These are phyloP conservation scores for Novymonas esmeraldas DNA, from an alignment of 208 protist species.

Conservation along the genomic window DNA sequence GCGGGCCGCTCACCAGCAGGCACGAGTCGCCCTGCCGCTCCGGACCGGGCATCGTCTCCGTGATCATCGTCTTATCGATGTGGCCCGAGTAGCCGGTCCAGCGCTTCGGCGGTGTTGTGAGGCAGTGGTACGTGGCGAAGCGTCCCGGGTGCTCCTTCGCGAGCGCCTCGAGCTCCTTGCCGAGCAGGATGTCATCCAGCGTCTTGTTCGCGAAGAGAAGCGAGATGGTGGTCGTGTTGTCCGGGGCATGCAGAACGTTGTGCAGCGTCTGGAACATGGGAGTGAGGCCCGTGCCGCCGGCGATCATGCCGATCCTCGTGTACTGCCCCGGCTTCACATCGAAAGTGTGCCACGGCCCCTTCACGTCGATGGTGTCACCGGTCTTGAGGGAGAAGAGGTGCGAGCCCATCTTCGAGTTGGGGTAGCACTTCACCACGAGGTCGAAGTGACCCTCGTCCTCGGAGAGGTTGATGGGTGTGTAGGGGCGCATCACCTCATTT, in stretches of 20 bases:
- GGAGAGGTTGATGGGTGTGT: constrained; percentile 70
- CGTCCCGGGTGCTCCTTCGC: constrained; percentile 45
- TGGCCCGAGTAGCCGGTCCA: constrained; percentile 70
- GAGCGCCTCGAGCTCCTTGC: constrained; percentile 63
- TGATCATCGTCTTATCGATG: constrained; percentile 63
- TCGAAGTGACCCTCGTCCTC: constrained; percentile 71
- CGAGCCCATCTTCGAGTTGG: constrained; percentile 87
- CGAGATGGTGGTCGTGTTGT: constrained; percentile 64
- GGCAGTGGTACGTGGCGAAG: constrained; percentile 76
- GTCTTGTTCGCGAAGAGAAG: constrained; percentile 84
- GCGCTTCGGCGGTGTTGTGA: constrained; percentile 51
- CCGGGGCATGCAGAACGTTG: constrained; percentile 57
- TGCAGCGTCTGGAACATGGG: constrained; percentile 88
- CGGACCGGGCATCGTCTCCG: constrained; percentile 66
- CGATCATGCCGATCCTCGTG: constrained; percentile 82
- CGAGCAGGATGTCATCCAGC: constrained; percentile 82
- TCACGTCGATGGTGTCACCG: constrained; percentile 82
- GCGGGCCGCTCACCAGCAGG: constrained; percentile 78
- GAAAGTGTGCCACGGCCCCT: constrained; percentile 82
- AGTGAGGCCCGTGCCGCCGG: constrained; percentile 90
- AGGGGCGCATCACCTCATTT: constrained; percentile 71
- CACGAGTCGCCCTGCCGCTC: constrained; percentile 30
- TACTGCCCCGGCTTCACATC: constrained; percentile 69
- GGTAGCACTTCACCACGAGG: constrained; percentile 85
- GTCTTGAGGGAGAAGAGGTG: constrained; percentile 84